A percentile compares a stretch with the other conserved stretches of the same genome.
Evolutionary conservation across 1,139 yeast genomes (phyloP).

Genomic region (Eremothecium gossypii): DNA sequence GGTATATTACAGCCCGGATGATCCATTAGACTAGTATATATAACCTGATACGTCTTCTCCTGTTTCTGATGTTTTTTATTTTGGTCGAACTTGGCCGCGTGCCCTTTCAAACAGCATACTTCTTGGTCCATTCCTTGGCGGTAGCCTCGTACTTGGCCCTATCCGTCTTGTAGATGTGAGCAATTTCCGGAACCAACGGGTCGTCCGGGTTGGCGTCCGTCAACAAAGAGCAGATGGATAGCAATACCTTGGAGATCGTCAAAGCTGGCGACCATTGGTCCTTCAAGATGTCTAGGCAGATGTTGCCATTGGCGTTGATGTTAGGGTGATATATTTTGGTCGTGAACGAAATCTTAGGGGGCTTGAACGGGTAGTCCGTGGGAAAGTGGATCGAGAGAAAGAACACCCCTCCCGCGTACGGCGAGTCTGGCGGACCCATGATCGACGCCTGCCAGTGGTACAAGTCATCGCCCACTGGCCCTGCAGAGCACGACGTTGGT

Average conservation of each 20-base stretch:
- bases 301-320: constrained; percentile 80
- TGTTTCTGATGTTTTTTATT: constrained; percentile 9
- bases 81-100: background rate
- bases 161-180: constrained; percentile 92
- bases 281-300: constrained; percentile 75
- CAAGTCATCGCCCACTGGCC: constrained; percentile 94
- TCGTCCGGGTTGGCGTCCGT: constrained; percentile 99
- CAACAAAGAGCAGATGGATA: constrained; percentile 80
- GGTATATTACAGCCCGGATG: background rate
- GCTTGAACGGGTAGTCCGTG: constrained; percentile 90
- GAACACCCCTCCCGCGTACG: constrained; percentile 89
- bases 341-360: constrained; percentile 84
- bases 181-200: constrained; percentile 97
- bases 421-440: constrained; percentile 93
- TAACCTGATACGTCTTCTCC: background rate
- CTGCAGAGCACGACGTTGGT: constrained; percentile 98
- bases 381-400: constrained; percentile 89
- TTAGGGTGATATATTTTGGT: constrained; percentile 89
- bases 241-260: constrained; percentile 78
- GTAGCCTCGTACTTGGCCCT: constrained; percentile 91
- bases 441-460: constrained; percentile 97
- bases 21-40: background rate
- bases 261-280: constrained; percentile 91
- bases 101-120: constrained; percentile 72
- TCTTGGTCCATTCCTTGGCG: constrained; percentile 98